Conservation (phyloP, 768 basidiomycete species). For the Cubamyces lactineus region DNA sequence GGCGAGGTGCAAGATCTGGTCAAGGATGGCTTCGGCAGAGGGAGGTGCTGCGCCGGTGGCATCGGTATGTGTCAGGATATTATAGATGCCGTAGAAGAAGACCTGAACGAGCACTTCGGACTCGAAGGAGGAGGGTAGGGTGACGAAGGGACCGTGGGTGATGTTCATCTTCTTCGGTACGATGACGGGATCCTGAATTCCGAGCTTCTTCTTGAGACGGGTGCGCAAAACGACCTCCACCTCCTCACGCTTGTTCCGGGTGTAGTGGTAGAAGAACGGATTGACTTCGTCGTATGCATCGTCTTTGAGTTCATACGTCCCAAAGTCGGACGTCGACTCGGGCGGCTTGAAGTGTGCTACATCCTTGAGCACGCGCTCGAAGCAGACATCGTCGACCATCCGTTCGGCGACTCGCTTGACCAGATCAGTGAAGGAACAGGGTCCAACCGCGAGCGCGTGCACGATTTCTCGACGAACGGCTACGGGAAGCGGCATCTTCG, state of each 20-base stretch:
- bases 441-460: conserved; percentile 87
- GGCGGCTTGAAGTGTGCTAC: conserved; percentile 86
- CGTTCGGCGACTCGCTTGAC: conserved; percentile 90
- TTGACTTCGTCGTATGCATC: conserved; percentile 86
- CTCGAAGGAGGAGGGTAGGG: conserved; percentile 65
- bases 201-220: conserved; percentile 66
- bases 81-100: conserved; percentile 81
- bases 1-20: conserved; percentile 83
- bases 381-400: conserved; percentile 79
- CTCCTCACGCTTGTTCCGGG: conserved; percentile 90
- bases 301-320: conserved; percentile 87
- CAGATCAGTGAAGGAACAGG: conserved; percentile 88
- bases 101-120: conserved; percentile 76
- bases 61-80: conserved; percentile 70
- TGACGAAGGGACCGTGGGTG: conserved; percentile 66
- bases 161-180: conserved; percentile 74
- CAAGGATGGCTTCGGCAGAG: conserved; percentile 87
- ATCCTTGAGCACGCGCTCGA: conserved; percentile 75
- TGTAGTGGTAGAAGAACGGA: conserved; percentile 96
- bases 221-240: conserved; percentile 77
- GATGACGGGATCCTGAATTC: conserved; percentile 68
- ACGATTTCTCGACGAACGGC: conserved; percentile 84
- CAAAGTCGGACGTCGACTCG: conserved; percentile 74
- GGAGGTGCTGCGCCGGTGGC: conserved; percentile 62
- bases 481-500: conserved; percentile 61